phyloP scores from a whole-genome alignment of 2,329 filamentous ascomycete species.

The Colletotrichum karsti region DNA sequence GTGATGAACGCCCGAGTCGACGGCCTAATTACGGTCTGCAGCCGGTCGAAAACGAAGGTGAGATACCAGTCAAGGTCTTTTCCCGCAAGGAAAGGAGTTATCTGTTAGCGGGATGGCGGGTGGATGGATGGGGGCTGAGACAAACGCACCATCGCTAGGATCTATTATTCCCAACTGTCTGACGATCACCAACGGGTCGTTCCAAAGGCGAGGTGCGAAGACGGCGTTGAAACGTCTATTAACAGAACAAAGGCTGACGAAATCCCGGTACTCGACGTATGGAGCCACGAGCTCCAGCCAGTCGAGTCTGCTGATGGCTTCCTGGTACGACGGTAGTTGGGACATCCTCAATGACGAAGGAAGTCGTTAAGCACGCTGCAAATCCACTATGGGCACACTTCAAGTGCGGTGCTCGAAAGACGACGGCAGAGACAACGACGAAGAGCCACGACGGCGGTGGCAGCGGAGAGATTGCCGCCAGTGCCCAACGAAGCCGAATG shows the following conservation, averaged over 20 bases:
- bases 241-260: slow-evolving; percentile 57
- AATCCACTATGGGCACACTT: too few relatives aligned
- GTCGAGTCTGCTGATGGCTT: slow-evolving; percentile 55
- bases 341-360: slow-evolving; percentile 3
- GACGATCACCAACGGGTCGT: slow-evolving; percentile 52
- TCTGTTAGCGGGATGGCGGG: not conserved
- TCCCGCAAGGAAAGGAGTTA: not conserved
- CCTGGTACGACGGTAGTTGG: slow-evolving; percentile 60
- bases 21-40: slow-evolving; percentile 41
- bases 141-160: slow-evolving; percentile 53
- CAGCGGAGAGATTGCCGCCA: too few relatives aligned
- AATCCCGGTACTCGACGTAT: slow-evolving; percentile 50
- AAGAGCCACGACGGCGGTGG: too few relatives aligned
- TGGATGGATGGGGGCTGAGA: not conserved
- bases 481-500: too few relatives aligned
- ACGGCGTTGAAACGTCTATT: slow-evolving; percentile 53
- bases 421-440: not conserved
- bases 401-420: too few relatives aligned
- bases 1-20: slow-evolving; percentile 53
- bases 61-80: slow-evolving; percentile 60
- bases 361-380: too few relatives aligned
- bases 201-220: slow-evolving; percentile 63
- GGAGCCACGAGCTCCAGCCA: slow-evolving; percentile 59
- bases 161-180: slow-evolving; percentile 50
- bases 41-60: slow-evolving; percentile 51